Evolutionary conservation across 2,329 filamentous ascomycete genomes (phyloP).

Genomic region (Tolypocladium paradoxum): DNA sequence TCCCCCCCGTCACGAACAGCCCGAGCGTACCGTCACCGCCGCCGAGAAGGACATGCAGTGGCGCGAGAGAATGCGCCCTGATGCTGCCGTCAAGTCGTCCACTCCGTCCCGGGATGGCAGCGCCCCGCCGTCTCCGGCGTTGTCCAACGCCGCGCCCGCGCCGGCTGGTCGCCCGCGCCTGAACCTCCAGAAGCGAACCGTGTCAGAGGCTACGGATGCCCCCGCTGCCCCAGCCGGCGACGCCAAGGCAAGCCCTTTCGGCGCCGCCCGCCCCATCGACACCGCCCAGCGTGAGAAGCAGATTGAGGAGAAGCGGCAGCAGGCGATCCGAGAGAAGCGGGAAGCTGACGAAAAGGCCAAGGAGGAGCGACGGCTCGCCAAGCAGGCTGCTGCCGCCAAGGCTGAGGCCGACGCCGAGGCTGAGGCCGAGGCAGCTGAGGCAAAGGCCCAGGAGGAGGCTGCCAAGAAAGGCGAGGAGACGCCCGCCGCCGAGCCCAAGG

Average conservation of each 20-base stretch:
- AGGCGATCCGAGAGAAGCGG: conserved; percentile 68
- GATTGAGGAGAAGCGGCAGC: conserved; percentile 77
- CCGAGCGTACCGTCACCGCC: conserved; percentile 65
- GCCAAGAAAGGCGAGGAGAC: conserved; percentile 17
- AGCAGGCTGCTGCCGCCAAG: conserved; percentile 43
- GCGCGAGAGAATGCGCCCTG: conserved; percentile 86
- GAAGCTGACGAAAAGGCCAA: conserved; percentile 80
- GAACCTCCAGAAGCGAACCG: conserved; percentile 84
- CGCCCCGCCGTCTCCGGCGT: conserved; percentile 64
- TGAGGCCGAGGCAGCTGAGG: conserved; percentile 31
- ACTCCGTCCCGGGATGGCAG: conserved; percentile 62
- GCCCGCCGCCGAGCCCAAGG: conserved; percentile 19
- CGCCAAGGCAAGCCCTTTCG: conserved; percentile 85
- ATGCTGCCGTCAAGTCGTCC: conserved; percentile 45
- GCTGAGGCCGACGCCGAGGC: conserved; percentile 27
- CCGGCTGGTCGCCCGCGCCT: conserved; percentile 62
- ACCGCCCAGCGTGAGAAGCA: conserved; percentile 81
- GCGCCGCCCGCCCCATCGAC: conserved; percentile 87
- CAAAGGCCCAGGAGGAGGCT: conserved; percentile 20
- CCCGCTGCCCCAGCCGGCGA: conserved; percentile 46
- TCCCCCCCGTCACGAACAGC: conserved; percentile 65
- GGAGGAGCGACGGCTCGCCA: conserved; percentile 56
- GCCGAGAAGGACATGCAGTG: conserved; percentile 90
- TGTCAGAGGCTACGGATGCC: conserved; percentile 56
- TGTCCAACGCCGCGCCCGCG: conserved; percentile 36